A percentile compares a stretch with the other conserved stretches of the same genome.
Conservation (phyloP, 2,329 filamentous ascomycete genomes). For the Diaporthe citrichinensis region DNA sequence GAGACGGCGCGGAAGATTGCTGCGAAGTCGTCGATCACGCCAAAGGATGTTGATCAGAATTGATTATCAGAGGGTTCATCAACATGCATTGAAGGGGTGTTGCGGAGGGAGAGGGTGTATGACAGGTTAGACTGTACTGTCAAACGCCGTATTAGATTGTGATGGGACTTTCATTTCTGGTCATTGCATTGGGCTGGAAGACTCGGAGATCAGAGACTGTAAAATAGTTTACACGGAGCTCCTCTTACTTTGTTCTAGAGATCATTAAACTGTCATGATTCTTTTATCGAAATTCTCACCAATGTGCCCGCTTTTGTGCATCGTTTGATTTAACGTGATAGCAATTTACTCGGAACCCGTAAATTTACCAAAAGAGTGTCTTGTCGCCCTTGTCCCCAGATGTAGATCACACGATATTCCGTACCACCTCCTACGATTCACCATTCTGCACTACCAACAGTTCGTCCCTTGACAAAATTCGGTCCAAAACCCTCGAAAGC, state of each 20-base stretch:
- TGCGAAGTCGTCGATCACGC: background rate
- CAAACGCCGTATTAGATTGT: background rate
- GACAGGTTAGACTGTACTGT: background rate
- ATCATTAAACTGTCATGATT: background rate
- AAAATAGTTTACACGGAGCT: background rate
- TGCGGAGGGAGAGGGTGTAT: background rate
- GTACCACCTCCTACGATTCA: background rate
- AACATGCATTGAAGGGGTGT: background rate
- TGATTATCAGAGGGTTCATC: background rate
- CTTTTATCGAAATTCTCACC: background rate
- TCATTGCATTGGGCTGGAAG: background rate
- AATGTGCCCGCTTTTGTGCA: background rate
- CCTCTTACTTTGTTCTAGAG: background rate
- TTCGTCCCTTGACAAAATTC: constrained; percentile 16
- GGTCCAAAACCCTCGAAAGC: constrained; percentile 39
- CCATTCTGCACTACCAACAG: background rate
- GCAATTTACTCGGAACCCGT: too few relatives aligned
- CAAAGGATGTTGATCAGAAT: background rate
- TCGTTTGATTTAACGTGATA: background rate
- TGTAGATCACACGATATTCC: background rate
- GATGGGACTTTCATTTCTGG: background rate
- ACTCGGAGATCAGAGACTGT: background rate
- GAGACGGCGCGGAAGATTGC: background rate
- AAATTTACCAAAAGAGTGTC: background rate
- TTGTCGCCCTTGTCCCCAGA: background rate